Evolutionary conservation across 2,329 filamentous ascomycete species (phyloP).

Genomic region (Setomelanomma holmii): DNA sequence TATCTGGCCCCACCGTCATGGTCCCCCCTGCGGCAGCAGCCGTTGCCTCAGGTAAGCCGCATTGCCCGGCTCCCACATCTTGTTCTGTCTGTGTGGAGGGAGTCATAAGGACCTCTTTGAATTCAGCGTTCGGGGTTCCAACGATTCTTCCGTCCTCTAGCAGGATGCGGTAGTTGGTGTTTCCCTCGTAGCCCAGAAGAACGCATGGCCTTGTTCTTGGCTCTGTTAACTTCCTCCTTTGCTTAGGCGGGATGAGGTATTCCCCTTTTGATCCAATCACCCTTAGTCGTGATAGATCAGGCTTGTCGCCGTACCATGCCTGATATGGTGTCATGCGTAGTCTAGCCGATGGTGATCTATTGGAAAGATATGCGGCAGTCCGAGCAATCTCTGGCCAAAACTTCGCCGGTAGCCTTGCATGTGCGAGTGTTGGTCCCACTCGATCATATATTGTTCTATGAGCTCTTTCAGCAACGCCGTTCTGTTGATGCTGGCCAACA

Average conservation of each 20-base stretch:
- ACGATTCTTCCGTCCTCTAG: conserved; percentile 8
- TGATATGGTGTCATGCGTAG: conserved; percentile 8
- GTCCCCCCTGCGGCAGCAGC: too few species aligned
- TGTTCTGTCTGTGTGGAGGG: too few species aligned
- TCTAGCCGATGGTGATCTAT: not conserved
- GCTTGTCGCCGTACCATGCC: conserved; percentile 16
- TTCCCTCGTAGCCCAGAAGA: not conserved
- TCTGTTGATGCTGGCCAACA: not conserved
- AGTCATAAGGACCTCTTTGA: too few species aligned
- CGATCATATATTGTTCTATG: not conserved
- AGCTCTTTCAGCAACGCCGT: not conserved
- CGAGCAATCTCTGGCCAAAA: not conserved
- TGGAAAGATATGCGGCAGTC: not conserved
- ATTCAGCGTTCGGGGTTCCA: too few species aligned
- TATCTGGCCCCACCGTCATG: too few species aligned
- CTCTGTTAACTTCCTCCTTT: not conserved
- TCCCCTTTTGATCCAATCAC: too few species aligned
- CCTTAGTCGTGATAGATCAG: conserved; percentile 3
- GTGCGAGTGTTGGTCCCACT: not conserved
- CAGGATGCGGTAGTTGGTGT: conserved; percentile 11
- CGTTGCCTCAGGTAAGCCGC: too few species aligned
- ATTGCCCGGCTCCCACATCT: too few species aligned
- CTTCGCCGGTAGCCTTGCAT: not conserved
- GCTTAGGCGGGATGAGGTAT: conserved; percentile 6
- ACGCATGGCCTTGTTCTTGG: not conserved